Evolutionary conservation across 2,329 filamentous ascomycete genomes (phyloP).

Genomic region (Aspergillus sergii): DNA sequence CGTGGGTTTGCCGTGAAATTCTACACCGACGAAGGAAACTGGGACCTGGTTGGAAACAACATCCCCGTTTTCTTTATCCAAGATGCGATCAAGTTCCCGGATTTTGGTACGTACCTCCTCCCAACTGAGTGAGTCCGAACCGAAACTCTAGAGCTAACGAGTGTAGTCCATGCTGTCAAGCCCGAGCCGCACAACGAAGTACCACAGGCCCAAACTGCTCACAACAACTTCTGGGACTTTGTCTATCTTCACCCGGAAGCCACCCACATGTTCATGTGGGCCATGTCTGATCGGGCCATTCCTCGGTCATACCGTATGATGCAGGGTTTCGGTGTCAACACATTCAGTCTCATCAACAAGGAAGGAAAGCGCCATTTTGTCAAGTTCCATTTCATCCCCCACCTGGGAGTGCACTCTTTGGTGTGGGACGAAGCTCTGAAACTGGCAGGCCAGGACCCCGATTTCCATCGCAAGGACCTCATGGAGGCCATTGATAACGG

Average conservation of each 20-base stretch:
- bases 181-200: slow-evolving; percentile 45
- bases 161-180: slow-evolving; percentile 42
- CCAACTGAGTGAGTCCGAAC: not conserved
- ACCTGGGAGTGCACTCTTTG: slow-evolving; percentile 38
- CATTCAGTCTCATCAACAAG: slow-evolving; percentile 35
- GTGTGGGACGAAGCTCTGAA: slow-evolving; percentile 72
- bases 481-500: slow-evolving; percentile 73
- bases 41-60: slow-evolving; percentile 52
- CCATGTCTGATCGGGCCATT: slow-evolving; percentile 41
- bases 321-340: slow-evolving; percentile 42
- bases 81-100: slow-evolving; percentile 45
- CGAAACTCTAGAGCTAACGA: not conserved
- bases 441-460: slow-evolving; percentile 72
- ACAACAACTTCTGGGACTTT: slow-evolving; percentile 57
- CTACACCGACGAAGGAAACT: slow-evolving; percentile 77
- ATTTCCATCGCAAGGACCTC: slow-evolving; percentile 80
- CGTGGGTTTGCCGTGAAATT: slow-evolving; percentile 78
- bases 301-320: slow-evolving; percentile 41
- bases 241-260: slow-evolving; percentile 36
- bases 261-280: slow-evolving; percentile 36
- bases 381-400: slow-evolving; percentile 39
- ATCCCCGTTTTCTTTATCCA: slow-evolving; percentile 48
- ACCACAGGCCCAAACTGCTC: slow-evolving; percentile 53
- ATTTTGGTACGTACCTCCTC: slow-evolving; percentile 23
- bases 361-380: slow-evolving; percentile 38